These are phyloP conservation scores for Erysimum cheiranthoides DNA, from an alignment of 345 rosid genomes.

Conservation along the genomic window DNA sequence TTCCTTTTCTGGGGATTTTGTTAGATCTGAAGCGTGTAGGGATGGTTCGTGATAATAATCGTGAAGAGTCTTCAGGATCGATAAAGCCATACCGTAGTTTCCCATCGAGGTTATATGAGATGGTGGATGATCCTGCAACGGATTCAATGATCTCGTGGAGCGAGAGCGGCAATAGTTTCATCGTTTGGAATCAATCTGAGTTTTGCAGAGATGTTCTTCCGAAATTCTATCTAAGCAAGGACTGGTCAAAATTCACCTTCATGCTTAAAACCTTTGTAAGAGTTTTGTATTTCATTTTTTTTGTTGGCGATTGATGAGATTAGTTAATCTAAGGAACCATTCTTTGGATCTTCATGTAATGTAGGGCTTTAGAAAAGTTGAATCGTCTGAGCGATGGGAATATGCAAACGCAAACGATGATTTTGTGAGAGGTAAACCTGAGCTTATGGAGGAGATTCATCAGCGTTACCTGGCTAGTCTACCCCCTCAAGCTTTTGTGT, in stretches of 20 bases:
- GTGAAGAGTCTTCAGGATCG: too few species aligned
- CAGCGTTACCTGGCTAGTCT: background rate
- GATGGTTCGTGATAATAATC: too few species aligned
- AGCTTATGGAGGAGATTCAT: background rate
- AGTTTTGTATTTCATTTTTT: background rate
- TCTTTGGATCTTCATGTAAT: too few species aligned
- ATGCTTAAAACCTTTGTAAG: background rate
- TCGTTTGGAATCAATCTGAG: background rate
- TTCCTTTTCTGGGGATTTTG: too few species aligned
- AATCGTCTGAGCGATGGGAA: background rate
- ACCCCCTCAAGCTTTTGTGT: background rate
- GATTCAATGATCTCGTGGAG: background rate
- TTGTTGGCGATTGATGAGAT: background rate
- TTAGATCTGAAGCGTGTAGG: too few species aligned
- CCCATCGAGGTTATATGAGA: background rate
- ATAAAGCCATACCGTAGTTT: background rate
- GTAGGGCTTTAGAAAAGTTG: background rate
- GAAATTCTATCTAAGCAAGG: background rate
- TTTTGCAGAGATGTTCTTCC: background rate
- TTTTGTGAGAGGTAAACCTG: constrained; percentile 21
- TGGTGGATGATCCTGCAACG: background rate
- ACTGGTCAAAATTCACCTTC: background rate
- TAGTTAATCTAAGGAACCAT: background rate
- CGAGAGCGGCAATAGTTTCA: background rate
- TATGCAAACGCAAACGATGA: background rate